A percentile compares a stretch with the other conserved stretches of the same genome.
These are phyloP conservation scores for Stellera chamaejasme DNA, from an alignment of 345 rosid genomes.

Conservation along the genomic window DNA sequence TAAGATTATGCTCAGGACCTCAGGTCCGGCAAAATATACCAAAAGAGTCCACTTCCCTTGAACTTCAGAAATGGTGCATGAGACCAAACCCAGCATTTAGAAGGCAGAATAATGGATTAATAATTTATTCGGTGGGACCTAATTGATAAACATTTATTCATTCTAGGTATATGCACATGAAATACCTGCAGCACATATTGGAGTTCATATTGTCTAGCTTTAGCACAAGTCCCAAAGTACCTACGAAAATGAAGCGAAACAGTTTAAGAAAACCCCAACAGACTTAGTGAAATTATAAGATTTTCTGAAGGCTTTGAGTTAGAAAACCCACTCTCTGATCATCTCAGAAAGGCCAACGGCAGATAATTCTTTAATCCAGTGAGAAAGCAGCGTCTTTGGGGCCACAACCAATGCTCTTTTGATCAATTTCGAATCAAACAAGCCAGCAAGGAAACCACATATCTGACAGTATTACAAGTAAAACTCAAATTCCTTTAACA, in stretches of 20 bases:
- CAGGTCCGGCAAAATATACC: too few species aligned
- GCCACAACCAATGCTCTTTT: conserved; percentile 83
- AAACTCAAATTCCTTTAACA: background rate
- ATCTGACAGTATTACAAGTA: conserved; percentile 43
- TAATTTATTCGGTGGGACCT: too few species aligned
- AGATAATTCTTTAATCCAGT: conserved; percentile 93
- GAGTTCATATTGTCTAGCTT: conserved; percentile 85
- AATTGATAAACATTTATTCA: too few species aligned
- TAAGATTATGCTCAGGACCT: too few species aligned
- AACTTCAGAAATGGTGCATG: too few species aligned
- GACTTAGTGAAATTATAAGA: too few species aligned
- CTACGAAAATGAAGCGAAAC: conserved; percentile 25
- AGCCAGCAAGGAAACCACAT: conserved; percentile 89
- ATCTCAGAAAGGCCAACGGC: conserved; percentile 71
- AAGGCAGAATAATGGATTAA: too few species aligned
- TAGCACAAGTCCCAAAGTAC: conserved; percentile 65
- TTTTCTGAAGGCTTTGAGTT: conserved; percentile 1
- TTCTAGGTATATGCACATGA: too few species aligned
- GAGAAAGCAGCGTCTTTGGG: conserved; percentile 89
- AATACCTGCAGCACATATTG: conserved; percentile 76
- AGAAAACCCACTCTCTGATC: conserved; percentile 71
- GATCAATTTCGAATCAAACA: conserved; percentile 70
- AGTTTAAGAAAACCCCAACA: background rate
- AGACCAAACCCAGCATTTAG: too few species aligned
- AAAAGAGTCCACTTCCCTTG: too few species aligned